Conservation (phyloP, 2,329 filamentous ascomycete species). For the Paraphoma chrysanthemicola region DNA sequence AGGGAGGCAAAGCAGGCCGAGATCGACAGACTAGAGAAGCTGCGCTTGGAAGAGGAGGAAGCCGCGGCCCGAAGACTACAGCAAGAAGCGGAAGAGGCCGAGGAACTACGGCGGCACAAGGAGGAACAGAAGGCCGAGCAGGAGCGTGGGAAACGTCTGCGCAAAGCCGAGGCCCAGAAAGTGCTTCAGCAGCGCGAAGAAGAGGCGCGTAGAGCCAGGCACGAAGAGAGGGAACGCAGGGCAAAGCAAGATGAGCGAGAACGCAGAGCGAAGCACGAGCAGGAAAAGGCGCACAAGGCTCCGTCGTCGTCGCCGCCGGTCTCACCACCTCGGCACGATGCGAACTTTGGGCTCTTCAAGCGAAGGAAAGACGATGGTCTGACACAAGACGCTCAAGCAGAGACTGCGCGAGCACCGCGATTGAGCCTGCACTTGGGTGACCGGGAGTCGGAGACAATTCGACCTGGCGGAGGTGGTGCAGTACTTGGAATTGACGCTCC, state of each 20-base stretch:
- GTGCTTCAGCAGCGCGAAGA: slow-evolving; percentile 37
- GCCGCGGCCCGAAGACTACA: slow-evolving; percentile 34
- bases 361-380: slow-evolving; percentile 41
- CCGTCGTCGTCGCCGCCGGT: slow-evolving; percentile 28
- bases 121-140: slow-evolving; percentile 41
- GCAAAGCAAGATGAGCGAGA: slow-evolving; percentile 28
- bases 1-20: slow-evolving; percentile 40
- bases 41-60: slow-evolving; percentile 38
- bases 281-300: slow-evolving; percentile 27
- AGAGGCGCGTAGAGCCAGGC: slow-evolving; percentile 31
- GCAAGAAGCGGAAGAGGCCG: slow-evolving; percentile 36
- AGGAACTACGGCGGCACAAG: slow-evolving; percentile 34
- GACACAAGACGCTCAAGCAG: slow-evolving; percentile 24
- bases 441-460: slow-evolving; percentile 44
- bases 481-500: slow-evolving; percentile 75
- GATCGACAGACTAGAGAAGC: slow-evolving; percentile 32
- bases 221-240: slow-evolving; percentile 30
- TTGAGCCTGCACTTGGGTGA: slow-evolving; percentile 25
- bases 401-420: slow-evolving; percentile 25
- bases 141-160: slow-evolving; percentile 41
- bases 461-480: slow-evolving; percentile 54
- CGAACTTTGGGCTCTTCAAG: slow-evolving; percentile 42
- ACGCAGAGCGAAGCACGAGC: slow-evolving; percentile 30
- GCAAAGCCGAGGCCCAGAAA: slow-evolving; percentile 37
- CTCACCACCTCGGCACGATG: slow-evolving; percentile 40